phyloP scores from a whole-genome alignment of 257 asterid species.

The Capsicum baccatum region DNA sequence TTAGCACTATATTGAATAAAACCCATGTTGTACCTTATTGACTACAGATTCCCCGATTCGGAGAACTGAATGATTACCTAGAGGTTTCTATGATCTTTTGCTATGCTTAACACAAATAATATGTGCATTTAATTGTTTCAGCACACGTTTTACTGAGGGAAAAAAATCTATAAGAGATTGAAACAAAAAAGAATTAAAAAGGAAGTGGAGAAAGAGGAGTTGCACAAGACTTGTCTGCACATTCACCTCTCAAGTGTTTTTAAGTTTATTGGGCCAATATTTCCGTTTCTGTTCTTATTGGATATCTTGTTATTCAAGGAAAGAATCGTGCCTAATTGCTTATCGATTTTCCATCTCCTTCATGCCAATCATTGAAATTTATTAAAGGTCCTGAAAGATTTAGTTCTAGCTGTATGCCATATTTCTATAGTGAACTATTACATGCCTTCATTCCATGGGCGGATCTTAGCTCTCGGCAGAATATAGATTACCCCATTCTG shows the following conservation, averaged over 20 bases:
- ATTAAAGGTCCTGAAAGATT: neutral
- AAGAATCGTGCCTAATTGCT: neutral
- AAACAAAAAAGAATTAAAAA: neutral
- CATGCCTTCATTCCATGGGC: neutral
- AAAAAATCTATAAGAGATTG: neutral
- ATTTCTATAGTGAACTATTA: neutral
- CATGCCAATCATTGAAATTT: neutral
- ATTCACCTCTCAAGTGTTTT: slow-evolving; percentile 2
- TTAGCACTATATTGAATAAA: slow-evolving; percentile 5
- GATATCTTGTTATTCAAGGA: slow-evolving; percentile 12
- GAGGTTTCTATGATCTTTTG: slow-evolving; percentile 6
- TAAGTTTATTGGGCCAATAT: neutral
- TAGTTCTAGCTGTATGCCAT: slow-evolving; percentile 1
- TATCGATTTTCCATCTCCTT: neutral
- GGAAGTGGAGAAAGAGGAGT: slow-evolving; percentile 15
- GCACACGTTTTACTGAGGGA: neutral
- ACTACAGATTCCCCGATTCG: neutral
- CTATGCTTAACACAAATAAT: neutral
- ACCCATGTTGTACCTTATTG: slow-evolving; percentile 3
- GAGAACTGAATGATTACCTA: slow-evolving; percentile 16
- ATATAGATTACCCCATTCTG: neutral
- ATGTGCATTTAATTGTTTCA: neutral
- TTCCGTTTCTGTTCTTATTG: neutral
- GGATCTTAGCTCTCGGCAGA: neutral
- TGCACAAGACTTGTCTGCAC: neutral